Evolutionary conservation across 148 eudicot genomes (phyloP), one percentile per base, ranked within the genome.

Genomic region (Fagopyrum homotropicum): DNA sequence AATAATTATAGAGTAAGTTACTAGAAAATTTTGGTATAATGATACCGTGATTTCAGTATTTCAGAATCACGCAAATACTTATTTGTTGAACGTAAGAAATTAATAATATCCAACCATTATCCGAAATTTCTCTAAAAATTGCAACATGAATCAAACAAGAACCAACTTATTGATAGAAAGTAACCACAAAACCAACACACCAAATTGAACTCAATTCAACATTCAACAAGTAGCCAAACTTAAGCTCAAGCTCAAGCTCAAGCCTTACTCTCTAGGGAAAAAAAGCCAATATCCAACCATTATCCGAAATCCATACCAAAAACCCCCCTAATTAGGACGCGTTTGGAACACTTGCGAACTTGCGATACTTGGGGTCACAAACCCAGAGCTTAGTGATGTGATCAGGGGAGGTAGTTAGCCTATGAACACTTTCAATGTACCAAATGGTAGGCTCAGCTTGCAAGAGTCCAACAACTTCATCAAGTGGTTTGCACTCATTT

Each of bases 381-480:
- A 64, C 14, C 70, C 70, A 64, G 46, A 64, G 70, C 46, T 48
- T 48, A 15, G 19, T 54, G 35, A 75, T 57, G 22, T 49, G 45
- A 4, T 45, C 45, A 26, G 54, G 43, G 0, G 77, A 75, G 9
- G 77, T 35, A 51, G 77, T 75, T 10, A 48, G 45, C 70, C 77
- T 75, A 45, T 75, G 69, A 19, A 75, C 71, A 59, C 69, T 50
- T 46, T 75, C 77, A 75, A 61, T 17, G 17, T 45, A 75, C 77
- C 71, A 75, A 11, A 75, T 45, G 9, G 77, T 61, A 50, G 71
- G 64, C 51, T 75, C 69, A 75, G 77, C 77, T 49, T 59, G 35
- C 9, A 16, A 50, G 51, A 69, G 72, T 5, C 16, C 43, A 15
- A 75, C 26, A 44, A 64, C 22, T 15, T 75, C 46, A 26, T 69